phyloP scores from a whole-genome alignment of 1,284 basidiomycete species.

The Ceratobasidium sp. region DNA sequence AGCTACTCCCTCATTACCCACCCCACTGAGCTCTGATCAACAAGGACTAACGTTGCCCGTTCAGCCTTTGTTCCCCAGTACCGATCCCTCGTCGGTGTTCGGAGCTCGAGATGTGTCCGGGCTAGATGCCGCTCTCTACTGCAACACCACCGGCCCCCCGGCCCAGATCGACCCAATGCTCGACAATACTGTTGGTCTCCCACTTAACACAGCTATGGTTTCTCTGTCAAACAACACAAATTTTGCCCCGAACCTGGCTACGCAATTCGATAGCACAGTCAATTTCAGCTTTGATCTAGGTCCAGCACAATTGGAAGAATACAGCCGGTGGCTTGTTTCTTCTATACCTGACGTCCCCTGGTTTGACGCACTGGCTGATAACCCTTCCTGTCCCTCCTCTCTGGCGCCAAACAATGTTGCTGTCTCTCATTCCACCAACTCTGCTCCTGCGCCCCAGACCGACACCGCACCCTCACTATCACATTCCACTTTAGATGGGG shows the following conservation, averaged over 20 bases:
- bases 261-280: background rate
- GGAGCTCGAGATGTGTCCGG: background rate
- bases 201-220: background rate
- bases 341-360: background rate
- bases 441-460: background rate
- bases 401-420: background rate
- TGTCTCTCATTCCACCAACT: background rate
- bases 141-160: background rate
- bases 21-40: background rate
- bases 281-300: too few species aligned
- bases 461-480: too few species aligned
- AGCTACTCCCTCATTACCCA: background rate
- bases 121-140: background rate
- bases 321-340: background rate
- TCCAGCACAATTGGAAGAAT: background rate
- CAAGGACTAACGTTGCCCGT: background rate
- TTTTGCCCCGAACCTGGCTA: background rate
- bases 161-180: background rate
- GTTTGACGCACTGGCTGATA: background rate
- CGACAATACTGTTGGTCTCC: background rate
- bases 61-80: background rate
- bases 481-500: background rate
- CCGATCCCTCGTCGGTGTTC: background rate
- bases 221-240: background rate
- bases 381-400: background rate